Evolutionary conservation across 2,329 filamentous ascomycete genomes (phyloP).

Genomic region (Fusarium tjaetaba): DNA sequence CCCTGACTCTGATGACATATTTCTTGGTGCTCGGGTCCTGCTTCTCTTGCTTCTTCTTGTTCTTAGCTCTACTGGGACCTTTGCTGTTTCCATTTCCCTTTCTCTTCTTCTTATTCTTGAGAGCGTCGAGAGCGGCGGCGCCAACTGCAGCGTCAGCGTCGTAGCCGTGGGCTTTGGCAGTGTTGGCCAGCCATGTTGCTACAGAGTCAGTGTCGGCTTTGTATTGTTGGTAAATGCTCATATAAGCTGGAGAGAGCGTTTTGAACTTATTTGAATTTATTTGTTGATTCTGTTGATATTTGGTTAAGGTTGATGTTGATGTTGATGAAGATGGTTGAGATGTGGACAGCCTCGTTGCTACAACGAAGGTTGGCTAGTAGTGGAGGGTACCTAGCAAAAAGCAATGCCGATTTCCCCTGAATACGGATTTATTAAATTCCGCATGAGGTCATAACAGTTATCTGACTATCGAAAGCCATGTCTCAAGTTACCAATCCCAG

Average conservation of each 20-base stretch:
- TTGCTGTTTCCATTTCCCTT: conserved; percentile 19
- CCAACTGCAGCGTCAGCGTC: not conserved
- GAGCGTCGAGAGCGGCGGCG: too few species aligned
- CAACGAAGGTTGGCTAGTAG: not conserved
- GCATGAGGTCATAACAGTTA: not conserved
- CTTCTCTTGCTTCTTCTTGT: not conserved
- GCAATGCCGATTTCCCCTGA: not conserved
- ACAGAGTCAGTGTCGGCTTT: conserved; percentile 36
- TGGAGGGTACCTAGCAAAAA: not conserved
- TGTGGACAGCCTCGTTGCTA: not conserved
- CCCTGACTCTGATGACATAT: conserved; percentile 20
- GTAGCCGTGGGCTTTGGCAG: conserved; percentile 29
- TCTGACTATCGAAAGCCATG: not conserved
- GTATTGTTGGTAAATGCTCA: conserved; percentile 28
- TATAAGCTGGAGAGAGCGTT: not conserved
- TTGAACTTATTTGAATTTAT: not conserved
- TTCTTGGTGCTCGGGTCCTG: not conserved
- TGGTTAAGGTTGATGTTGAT: not conserved
- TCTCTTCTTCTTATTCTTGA: not conserved
- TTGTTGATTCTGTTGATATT: not conserved
- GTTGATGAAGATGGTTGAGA: not conserved
- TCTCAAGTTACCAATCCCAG: not conserved
- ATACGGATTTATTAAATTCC: not conserved
- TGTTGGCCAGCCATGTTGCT: conserved; percentile 27
- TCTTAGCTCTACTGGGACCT: not conserved